Evolutionary conservation across 192 early-diverging fungal species (phyloP), one percentile per base, ranked within the genome.

Genomic region (Coemansia biformis): DNA sequence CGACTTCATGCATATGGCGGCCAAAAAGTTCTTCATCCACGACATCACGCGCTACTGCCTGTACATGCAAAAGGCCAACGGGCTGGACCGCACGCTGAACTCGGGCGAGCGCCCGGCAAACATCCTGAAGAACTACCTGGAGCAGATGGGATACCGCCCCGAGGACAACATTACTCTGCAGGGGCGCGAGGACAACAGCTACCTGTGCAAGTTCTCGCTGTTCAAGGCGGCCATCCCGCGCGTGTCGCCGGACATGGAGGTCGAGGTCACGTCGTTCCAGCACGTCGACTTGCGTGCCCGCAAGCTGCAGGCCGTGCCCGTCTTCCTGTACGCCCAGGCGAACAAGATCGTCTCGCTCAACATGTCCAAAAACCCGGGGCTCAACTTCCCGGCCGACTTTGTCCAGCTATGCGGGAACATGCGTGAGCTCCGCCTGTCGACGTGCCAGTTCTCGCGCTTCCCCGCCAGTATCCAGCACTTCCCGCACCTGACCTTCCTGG

Each of bases 141-240:
- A 89, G 54, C 82, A 87, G 60, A 80, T 87, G 50, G 91, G 91
- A 16, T 91, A 94, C 48, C 78, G 78, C 11, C 79, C 79, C 18
- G 64, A 79, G 34, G 90, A 94, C 63, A 82, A 80, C 49, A 75
- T 92, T 8, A 84, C 89, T 38, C 75, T 85, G 23, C 67, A 90
- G 17, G 87, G 87, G 4, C 71, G 90, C 39, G 90, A 92, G 47
- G 89, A 92, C 56, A 90, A 89, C 67, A 88, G 85, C 34, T 90
- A 90, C 33, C 53, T 91, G 15, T 83, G 82, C 62, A 80, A 87
- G n/a, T 90, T 92, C 51, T 81, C 81, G 4, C 82, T 92, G 59
- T 72, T 76, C 66, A 60, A 69, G 61, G 70, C 76, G 0, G 76
- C 66, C 8, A 70, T 77, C 23, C 74, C 78, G 34, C 75, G 77